Evolutionary conservation across 2,329 filamentous ascomycete species (phyloP).

Genomic region (Calonectria pseudoreteaudii): DNA sequence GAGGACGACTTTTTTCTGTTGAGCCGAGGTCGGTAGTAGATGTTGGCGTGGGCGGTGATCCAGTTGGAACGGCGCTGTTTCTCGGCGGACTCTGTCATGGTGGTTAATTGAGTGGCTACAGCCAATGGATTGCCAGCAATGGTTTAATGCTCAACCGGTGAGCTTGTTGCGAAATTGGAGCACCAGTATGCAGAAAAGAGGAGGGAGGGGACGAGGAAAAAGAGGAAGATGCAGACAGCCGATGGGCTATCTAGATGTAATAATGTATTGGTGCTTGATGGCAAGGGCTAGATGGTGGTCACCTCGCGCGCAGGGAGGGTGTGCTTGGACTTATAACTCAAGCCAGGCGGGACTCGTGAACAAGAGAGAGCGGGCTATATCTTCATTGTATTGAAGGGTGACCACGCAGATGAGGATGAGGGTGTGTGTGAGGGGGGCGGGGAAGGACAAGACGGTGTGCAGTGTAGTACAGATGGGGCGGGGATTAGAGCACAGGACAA

Average conservation of each 20-base stretch:
- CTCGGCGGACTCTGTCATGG: constrained; percentile 40
- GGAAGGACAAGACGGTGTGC: constrained; percentile 24
- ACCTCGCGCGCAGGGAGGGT: constrained; percentile 21
- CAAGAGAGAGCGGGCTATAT: constrained; percentile 10
- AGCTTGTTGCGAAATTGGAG: constrained; percentile 9
- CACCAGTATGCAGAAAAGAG: not conserved
- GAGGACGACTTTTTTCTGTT: constrained; percentile 40
- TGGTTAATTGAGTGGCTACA: constrained; percentile 39
- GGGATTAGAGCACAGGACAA: constrained; percentile 39
- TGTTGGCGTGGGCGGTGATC: constrained; percentile 42
- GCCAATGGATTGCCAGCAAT: constrained; percentile 36
- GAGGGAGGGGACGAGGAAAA: not conserved
- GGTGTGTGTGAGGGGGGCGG: constrained; percentile 23
- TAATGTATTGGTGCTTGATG: constrained; percentile 3
- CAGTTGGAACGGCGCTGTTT: constrained; percentile 39
- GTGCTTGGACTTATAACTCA: constrained; percentile 25
- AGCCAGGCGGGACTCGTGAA: constrained; percentile 16
- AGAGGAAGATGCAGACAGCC: not conserved
- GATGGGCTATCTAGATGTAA: not conserved
- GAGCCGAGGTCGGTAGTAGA: constrained; percentile 43
- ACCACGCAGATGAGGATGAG: constrained; percentile 8
- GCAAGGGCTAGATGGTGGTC: not conserved
- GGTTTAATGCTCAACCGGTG: constrained; percentile 34
- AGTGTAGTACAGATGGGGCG: constrained; percentile 35
- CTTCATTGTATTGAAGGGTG: constrained; percentile 25